Conservation (phyloP, 352 stramenopile genomes). For the Phytophthora cryptogea region DNA sequence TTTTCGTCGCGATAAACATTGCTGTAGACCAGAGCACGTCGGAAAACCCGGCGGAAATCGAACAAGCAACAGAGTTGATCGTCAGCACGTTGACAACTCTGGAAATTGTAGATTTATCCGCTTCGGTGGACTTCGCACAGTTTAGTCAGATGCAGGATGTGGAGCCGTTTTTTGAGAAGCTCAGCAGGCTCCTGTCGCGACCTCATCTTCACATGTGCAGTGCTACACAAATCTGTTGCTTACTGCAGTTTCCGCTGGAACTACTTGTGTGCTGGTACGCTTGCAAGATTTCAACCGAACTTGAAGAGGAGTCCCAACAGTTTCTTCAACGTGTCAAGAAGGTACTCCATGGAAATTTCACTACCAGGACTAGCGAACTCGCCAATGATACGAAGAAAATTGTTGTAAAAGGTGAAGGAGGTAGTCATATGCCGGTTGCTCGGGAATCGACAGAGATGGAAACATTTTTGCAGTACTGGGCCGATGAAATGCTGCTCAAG, state of each 20-base stretch:
- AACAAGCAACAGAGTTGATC: conserved; percentile 42
- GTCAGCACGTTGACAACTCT: conserved; percentile 42
- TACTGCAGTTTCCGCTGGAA: conserved; percentile 53
- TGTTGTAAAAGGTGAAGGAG: background rate
- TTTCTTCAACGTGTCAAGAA: conserved; percentile 30
- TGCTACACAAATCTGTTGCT: conserved; percentile 29
- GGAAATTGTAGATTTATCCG: conserved; percentile 44
- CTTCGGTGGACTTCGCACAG: conserved; percentile 25
- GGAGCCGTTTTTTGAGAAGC: conserved; percentile 22
- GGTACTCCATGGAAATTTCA: conserved; percentile 12
- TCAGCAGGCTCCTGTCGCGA: conserved; percentile 28
- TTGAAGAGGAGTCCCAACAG: conserved; percentile 17
- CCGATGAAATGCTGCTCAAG: conserved; percentile 50
- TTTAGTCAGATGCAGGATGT: conserved; percentile 10
- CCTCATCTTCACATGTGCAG: conserved; percentile 22
- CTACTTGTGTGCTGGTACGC: conserved; percentile 44
- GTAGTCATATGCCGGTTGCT: background rate
- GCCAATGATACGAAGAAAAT: background rate
- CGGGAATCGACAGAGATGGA: conserved; percentile 25
- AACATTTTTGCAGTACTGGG: conserved; percentile 38
- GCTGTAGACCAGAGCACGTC: conserved; percentile 15
- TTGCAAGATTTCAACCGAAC: conserved; percentile 27
- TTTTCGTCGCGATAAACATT: conserved; percentile 33
- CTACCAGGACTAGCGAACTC: background rate
- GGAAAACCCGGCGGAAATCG: conserved; percentile 6